Evolutionary conservation across 441 rosid species (phyloP).

Genomic region (Populus hybrid): DNA sequence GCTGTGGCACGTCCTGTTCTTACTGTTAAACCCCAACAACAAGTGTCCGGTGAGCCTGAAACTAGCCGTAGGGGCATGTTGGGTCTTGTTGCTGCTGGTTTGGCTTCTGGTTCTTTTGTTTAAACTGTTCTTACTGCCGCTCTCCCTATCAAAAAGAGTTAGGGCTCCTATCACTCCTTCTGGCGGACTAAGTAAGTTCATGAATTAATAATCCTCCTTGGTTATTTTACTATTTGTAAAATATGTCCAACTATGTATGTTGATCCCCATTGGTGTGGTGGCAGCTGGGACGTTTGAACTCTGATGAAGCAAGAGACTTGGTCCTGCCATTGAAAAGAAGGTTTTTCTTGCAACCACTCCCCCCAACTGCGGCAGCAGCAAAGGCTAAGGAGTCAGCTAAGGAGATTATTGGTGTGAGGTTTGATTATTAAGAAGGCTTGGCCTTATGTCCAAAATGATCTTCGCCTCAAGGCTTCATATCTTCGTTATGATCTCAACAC

Average conservation of each 20-base stretch:
- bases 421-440: constrained; percentile 87
- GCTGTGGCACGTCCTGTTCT: constrained; percentile 32
- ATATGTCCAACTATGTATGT: too few relatives aligned
- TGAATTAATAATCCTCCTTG: not conserved
- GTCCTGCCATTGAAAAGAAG: constrained; percentile 51
- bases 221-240: not conserved
- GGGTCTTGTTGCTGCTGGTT: constrained; percentile 70
- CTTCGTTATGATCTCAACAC: too few relatives aligned
- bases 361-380: constrained; percentile 64
- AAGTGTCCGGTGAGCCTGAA: constrained; percentile 45
- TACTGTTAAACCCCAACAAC: constrained; percentile 53
- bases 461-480: too few relatives aligned
- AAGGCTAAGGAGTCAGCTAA: constrained; percentile 92
- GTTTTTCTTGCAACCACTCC: constrained; percentile 70
- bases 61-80: constrained; percentile 67
- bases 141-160: constrained; percentile 63
- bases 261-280: constrained; percentile 15
- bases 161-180: constrained; percentile 87
- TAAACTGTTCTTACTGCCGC: constrained; percentile 70
- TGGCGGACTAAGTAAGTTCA: constrained; percentile 84
- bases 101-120: constrained; percentile 72
- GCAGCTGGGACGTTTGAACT: constrained; percentile 90
- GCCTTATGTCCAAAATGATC: too few relatives aligned
- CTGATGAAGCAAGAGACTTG: constrained; percentile 84
- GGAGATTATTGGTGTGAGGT: constrained; percentile 64